Base-by-base conservation (phyloP, 192 early-diverging fungal species). In the Allomyces macrogynus region DNA sequence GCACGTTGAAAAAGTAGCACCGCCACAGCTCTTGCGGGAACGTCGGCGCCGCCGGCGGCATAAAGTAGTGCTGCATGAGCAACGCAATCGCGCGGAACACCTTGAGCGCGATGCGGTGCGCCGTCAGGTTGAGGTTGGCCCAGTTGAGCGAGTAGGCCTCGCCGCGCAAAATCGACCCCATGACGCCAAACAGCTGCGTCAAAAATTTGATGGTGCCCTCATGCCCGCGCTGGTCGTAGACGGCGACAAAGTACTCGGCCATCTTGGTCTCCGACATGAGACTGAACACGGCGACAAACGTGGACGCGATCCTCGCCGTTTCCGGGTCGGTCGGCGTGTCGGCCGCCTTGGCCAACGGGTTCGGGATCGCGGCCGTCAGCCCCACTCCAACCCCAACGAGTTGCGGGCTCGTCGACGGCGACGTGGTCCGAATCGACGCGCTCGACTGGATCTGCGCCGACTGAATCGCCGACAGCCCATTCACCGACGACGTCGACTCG, bases 1-100 rank as follows among this genome's bases (percentile, higher is more conserved):
- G 66, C 23, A 87, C 26, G 7, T 76, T 67, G 11, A 61, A 62
- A 23, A 79, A 79, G 64, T 69, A 80, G 18, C 74, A 65, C 20
- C 65, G 61, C 75, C 77, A 75, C 11, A 79, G 62, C 16, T 68
- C 42, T 61, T 77, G 76, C 18, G 65, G 20, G 10, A 67, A 40
- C 2, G 12, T 57, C 16, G 49, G 49, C 49, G 49, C 49, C 49
- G 49, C 49, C 3, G 49, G 49, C 16, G 49, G 49, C 49, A 57
- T 57, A n/a, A 57, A 57, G 20, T 57, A 57, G 49, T 57, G 49
- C 49, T 57, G 49, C 49, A 57, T 57, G 49, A 57, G 49, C 49
- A 57, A n/a, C 49, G 49, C 12, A 3, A 76, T 65, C 7, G 73
- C 64, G 23, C 66, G 40, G 16, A 77, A 60, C 40, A 74, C 61